These are phyloP conservation scores for Microdochium trichocladiopsis DNA, from an alignment of 2,329 filamentous ascomycete species.

Conservation along the genomic window DNA sequence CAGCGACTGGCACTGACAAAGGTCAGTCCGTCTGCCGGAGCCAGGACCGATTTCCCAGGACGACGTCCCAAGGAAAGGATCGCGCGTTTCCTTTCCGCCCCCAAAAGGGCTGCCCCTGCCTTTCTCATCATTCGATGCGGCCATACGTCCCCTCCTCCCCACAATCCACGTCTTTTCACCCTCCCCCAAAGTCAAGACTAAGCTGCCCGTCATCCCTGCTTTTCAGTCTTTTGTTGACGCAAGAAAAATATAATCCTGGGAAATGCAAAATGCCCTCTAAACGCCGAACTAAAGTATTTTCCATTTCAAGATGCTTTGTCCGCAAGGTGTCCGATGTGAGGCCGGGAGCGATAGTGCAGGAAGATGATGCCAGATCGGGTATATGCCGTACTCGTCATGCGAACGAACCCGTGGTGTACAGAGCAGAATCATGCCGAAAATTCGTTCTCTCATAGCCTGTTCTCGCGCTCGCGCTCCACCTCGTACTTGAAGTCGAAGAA, in stretches of 20 bases:
- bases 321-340: background rate
- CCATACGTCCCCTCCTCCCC: too few species aligned
- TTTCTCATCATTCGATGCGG: too few species aligned
- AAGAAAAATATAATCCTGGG: background rate
- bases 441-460: conserved; percentile 18
- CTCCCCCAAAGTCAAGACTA: background rate
- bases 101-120: too few species aligned
- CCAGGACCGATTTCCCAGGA: too few species aligned
- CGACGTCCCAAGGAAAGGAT: too few species aligned
- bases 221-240: conserved; percentile 1
- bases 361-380: too few species aligned
- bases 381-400: background rate
- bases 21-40: too few species aligned
- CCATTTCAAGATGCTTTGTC: background rate
- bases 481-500: conserved; percentile 99
- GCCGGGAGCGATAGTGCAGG: too few species aligned
- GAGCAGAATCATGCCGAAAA: background rate
- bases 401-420: background rate
- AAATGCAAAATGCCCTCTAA: conserved; percentile 2
- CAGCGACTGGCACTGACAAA: too few species aligned
- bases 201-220: background rate
- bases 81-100: too few species aligned
- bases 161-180: too few species aligned
- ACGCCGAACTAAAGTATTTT: conserved; percentile 5
- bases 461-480: conserved; percentile 78